phyloP scores from a whole-genome alignment of 2,329 filamentous ascomycete species.

The Ceratocystis papillata region DNA sequence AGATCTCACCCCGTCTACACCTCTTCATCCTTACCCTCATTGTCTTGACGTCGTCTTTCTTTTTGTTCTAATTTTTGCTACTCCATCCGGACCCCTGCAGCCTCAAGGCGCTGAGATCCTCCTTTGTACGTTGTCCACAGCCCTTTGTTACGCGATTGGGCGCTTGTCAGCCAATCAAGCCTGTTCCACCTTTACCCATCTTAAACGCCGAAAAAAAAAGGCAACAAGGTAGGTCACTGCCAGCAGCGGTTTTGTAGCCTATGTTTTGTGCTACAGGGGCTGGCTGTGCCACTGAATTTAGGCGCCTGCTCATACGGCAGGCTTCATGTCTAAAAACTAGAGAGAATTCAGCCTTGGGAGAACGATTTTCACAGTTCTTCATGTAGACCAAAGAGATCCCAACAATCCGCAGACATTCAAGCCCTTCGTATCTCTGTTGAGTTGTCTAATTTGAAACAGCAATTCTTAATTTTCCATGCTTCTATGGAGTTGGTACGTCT shows the following conservation, averaged over 20 bases:
- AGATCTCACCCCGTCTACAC: background rate
- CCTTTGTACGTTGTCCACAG: background rate
- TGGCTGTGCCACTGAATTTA: background rate
- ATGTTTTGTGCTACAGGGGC: background rate
- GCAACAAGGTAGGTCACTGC: background rate
- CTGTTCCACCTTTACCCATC: background rate
- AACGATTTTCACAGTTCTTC: too few species aligned
- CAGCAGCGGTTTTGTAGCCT: background rate
- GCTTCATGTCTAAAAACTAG: background rate
- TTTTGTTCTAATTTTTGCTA: background rate
- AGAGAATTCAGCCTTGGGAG: background rate
- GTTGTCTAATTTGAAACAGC: slow-evolving; percentile 1
- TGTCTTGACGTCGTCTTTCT: background rate
- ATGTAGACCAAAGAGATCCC: too few species aligned
- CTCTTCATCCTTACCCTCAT: background rate
- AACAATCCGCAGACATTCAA: background rate
- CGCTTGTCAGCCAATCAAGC: slow-evolving; percentile 23
- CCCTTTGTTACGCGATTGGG: background rate
- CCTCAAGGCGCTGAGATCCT: background rate
- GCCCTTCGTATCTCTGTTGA: background rate
- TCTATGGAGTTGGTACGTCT: background rate
- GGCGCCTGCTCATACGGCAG: background rate
- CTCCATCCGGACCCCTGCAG: background rate
- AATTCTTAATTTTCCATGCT: too few species aligned
- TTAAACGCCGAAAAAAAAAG: slow-evolving; percentile 9